Percentiles rank a stretch among this genome's conserved stretches.
Evolutionary conservation across 202 grass and related monocot species (phyloP).

Genomic region (Panicum virgatum): DNA sequence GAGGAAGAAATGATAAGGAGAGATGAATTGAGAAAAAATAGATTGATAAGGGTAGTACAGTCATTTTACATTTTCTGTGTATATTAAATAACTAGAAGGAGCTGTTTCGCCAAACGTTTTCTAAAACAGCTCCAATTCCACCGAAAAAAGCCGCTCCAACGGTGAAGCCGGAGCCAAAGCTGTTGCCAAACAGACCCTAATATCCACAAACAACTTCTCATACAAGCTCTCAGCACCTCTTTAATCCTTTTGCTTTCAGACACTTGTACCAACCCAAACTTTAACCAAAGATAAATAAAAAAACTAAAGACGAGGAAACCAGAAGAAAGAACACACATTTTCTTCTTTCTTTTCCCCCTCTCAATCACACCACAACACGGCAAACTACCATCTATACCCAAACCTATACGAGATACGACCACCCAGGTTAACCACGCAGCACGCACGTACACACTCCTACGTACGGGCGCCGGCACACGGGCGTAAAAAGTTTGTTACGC

Average conservation of each 20-base stretch:
- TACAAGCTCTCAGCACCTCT: neutral
- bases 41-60: too few relatives aligned
- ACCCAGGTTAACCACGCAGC: neutral
- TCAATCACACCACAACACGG: neutral
- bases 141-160: too few relatives aligned
- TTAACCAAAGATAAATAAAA: conserved; percentile 8
- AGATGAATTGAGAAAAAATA: too few relatives aligned
- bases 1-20: too few relatives aligned
- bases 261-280: conserved; percentile 19
- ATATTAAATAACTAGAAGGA: too few relatives aligned
- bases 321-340: neutral
- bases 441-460: neutral
- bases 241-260: conserved; percentile 15
- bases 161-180: too few relatives aligned
- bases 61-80: too few relatives aligned
- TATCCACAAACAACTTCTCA: neutral
- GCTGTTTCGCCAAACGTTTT: too few relatives aligned
- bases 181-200: too few relatives aligned
- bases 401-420: neutral
- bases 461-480: neutral
- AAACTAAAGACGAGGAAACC: neutral
- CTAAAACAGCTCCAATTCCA: too few relatives aligned
- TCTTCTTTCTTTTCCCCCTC: conserved; percentile 18
- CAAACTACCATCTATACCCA: conserved; percentile 1
- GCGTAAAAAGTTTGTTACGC: conserved; percentile 8